phyloP scores from a whole-genome alignment of 805 yeast genomes.

The Lipomyces orientalis region DNA sequence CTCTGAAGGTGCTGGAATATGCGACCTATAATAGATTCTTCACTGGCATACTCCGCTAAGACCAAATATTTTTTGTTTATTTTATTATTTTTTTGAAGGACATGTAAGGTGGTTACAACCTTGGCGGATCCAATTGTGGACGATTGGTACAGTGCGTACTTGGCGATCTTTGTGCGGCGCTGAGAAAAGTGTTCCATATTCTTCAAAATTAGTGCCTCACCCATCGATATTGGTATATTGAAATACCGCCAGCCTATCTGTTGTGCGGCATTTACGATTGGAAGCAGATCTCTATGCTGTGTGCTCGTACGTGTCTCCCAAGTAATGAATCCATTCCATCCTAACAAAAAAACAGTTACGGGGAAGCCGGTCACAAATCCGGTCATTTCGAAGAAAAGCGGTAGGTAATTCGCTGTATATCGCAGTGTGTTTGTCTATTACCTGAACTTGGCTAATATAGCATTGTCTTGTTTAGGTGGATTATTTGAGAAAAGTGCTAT shows the following conservation, averaged over 20 bases:
- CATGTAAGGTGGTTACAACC: no score
- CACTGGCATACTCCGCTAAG: no score
- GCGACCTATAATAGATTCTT: no score
- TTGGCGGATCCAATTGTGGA: no score
- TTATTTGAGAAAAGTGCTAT: slow-evolving; percentile 71
- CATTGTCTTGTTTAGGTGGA: slow-evolving; percentile 55
- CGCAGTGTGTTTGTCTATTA: slow-evolving; percentile 9
- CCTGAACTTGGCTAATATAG: slow-evolving; percentile 35
- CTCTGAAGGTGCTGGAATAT: background rate
- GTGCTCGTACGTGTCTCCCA: background rate
- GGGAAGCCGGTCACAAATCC: slow-evolving; percentile 75
- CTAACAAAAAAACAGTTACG: slow-evolving; percentile 51
- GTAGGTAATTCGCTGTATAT: slow-evolving; percentile 21
- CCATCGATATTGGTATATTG: background rate
- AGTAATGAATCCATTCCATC: background rate
- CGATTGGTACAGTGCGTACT: no score
- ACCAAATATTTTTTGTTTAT: no score
- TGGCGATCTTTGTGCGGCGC: no score
- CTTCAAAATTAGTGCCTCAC: background rate
- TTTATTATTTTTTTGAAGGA: no score
- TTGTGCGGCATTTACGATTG: background rate
- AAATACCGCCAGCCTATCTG: background rate
- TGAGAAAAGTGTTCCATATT: no score
- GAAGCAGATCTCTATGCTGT: background rate
- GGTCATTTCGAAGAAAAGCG: slow-evolving; percentile 61